Conservation (phyloP, 129 eudicot genomes). For the Flaveria trinervia region DNA sequence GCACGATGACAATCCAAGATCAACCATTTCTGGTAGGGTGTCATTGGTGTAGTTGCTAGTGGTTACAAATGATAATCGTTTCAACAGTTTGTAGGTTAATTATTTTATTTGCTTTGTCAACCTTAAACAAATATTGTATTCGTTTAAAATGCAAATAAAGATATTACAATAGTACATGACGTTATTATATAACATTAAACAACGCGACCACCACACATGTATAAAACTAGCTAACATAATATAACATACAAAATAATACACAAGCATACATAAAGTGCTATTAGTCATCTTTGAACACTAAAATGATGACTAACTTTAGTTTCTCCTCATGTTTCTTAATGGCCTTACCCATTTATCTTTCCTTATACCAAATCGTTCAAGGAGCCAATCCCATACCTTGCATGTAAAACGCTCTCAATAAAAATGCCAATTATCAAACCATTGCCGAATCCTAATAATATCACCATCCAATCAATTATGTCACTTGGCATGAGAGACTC, state of each 20-base stretch:
- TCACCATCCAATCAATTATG: conserved; percentile 28
- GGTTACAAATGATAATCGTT: neutral
- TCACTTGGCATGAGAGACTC: conserved; percentile 22
- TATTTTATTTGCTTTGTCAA: too few relatives aligned
- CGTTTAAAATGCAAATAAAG: too few relatives aligned
- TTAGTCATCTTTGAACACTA: neutral
- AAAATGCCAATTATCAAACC: conserved; percentile 20
- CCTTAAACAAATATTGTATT: too few relatives aligned
- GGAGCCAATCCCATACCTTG: conserved; percentile 23
- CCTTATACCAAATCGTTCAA: conserved; percentile 10
- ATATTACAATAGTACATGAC: too few relatives aligned
- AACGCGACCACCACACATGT: too few relatives aligned
- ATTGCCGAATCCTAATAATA: conserved; percentile 16
- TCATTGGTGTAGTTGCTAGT: conserved; percentile 20
- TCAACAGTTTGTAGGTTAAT: too few relatives aligned
- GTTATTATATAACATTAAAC: too few relatives aligned
- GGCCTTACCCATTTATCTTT: conserved; percentile 18
- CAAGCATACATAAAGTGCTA: neutral
- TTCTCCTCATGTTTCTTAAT: conserved; percentile 6
- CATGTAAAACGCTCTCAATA: neutral
- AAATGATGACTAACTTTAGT: neutral
- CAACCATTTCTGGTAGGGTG: conserved; percentile 4
- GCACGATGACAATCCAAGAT: conserved; percentile 1
- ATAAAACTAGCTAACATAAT: neutral
- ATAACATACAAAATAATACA: too few relatives aligned